Evolutionary conservation across 371 early-diverging fungal species (phyloP), one percentile per base, ranked within the genome.

Genomic region (Lichtheimia ornata): DNA sequence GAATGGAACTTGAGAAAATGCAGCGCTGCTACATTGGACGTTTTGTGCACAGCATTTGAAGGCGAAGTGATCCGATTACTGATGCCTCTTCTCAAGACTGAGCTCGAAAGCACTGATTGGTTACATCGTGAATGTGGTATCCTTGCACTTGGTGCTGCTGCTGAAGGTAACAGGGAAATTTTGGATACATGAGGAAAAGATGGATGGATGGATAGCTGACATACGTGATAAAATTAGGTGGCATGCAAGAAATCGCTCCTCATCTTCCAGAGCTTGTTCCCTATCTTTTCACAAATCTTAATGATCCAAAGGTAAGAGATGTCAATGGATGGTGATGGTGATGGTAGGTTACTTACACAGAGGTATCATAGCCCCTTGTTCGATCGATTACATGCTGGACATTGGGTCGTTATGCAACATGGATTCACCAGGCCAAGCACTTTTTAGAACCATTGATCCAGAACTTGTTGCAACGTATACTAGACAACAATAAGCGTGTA

Each of bases 351-450:
- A 11, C 35, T 35, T 11, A 9, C 9, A 1, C 9, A 2, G 4
- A 4, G 4, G 3, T 6, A 5, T 27, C 4, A 0, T 78, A 91
- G 90, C 91, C 95, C 7, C 82, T 97, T 56, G 93, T 97, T 50
- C 89, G 97, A 56, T 91, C 95, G n/a, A 98, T 98, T 69, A 91
- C 97, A 13, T 97, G 97, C 81, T 98, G 98, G 98, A 94, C 97
- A 28, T 81, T 97, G 52, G 92, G 96, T 49, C 88, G 98, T 50
- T 98, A 95, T 70, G 84, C 93, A 15, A 76, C 79, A 56, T 97
- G 96, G 96, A 86, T 89, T 44, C 82, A 91, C 27, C 69, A 83
- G 50, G 81, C 50, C 14, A 75, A 84, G 30, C 65, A 66, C 22
- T 95, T 90, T 71, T 91, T 96, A 65, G 85, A 85, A 62, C 94